Conservation (phyloP, 345 rosid genomes). For the Brassica juncea region DNA sequence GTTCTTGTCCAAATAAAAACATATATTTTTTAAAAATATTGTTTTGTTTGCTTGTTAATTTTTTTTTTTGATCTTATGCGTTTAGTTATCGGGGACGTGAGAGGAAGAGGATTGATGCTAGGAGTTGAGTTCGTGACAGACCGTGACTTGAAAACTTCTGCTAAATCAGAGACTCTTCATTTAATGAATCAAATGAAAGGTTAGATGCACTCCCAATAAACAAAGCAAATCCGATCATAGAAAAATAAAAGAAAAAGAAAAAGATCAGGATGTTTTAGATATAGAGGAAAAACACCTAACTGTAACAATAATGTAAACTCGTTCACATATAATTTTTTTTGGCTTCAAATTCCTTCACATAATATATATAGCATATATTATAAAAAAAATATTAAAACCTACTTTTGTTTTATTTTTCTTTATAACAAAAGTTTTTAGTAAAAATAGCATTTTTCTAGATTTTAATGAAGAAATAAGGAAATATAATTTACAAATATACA, state of each 20-base stretch:
- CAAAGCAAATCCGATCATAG: background rate
- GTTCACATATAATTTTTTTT: background rate
- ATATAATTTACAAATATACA: too few species aligned
- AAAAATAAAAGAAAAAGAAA: background rate
- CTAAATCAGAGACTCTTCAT: conserved; percentile 62
- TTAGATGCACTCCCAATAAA: conserved; percentile 26
- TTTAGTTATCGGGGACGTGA: conserved; percentile 81
- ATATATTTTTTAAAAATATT: background rate
- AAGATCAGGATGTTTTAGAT: background rate
- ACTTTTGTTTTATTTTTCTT: too few species aligned
- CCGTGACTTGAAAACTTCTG: conserved; percentile 69
- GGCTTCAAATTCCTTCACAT: too few species aligned
- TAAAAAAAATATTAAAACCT: too few species aligned
- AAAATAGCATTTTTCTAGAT: too few species aligned
- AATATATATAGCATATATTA: too few species aligned
- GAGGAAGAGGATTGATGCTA: conserved; percentile 86
- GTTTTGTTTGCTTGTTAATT: background rate
- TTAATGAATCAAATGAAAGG: conserved; percentile 88
- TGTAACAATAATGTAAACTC: background rate
- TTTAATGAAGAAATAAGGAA: too few species aligned
- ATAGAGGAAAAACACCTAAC: background rate
- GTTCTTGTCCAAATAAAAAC: conserved; percentile 10
- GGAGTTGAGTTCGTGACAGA: conserved; percentile 90
- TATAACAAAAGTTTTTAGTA: too few species aligned
- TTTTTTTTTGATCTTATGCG: background rate